Conservation (phyloP, 2,329 filamentous ascomycete species). For the Teratosphaeria destructans region DNA sequence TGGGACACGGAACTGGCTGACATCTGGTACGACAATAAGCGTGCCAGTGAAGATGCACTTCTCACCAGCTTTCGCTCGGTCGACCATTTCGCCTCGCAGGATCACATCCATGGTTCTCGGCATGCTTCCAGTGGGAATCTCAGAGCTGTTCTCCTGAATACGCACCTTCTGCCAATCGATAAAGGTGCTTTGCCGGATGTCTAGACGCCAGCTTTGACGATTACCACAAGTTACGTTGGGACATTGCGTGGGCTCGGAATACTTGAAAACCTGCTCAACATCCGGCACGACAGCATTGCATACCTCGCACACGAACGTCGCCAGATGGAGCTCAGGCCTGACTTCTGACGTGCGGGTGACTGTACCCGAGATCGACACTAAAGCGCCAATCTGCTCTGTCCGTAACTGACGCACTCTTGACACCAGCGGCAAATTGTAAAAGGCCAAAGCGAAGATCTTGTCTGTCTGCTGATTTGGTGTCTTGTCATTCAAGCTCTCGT, state of each 20-base stretch:
- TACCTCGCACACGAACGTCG: constrained; percentile 82
- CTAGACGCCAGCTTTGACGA: constrained; percentile 85
- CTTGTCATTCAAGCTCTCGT: constrained; percentile 52
- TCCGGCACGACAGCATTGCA: constrained; percentile 80
- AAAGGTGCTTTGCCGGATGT: constrained; percentile 93
- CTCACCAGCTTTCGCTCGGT: constrained; percentile 92
- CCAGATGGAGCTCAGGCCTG: constrained; percentile 80
- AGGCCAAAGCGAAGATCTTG: constrained; percentile 85
- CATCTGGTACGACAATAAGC: constrained; percentile 90
- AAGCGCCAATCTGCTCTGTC: constrained; percentile 80
- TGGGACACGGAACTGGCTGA: constrained; percentile 86
- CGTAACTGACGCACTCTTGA: constrained; percentile 77
- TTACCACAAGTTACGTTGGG: constrained; percentile 83
- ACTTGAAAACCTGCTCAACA: constrained; percentile 94
- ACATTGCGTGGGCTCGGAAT: constrained; percentile 93
- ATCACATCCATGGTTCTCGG: constrained; percentile 96
- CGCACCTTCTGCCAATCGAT: constrained; percentile 99
- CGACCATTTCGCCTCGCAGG: constrained; percentile 90
- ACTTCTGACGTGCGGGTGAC: constrained; percentile 96
- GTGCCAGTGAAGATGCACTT: constrained; percentile 97
- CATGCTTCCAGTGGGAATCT: constrained; percentile 98
- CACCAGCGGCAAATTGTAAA: constrained; percentile 84
- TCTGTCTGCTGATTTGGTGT: constrained; percentile 92
- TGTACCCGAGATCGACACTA: constrained; percentile 92
- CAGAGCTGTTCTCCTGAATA: constrained; percentile 94